Percentiles rank a stretch among this genome's conserved stretches.
phyloP scores from a whole-genome alignment of 768 basidiomycete species.

The Strobilomyces confusus region DNA sequence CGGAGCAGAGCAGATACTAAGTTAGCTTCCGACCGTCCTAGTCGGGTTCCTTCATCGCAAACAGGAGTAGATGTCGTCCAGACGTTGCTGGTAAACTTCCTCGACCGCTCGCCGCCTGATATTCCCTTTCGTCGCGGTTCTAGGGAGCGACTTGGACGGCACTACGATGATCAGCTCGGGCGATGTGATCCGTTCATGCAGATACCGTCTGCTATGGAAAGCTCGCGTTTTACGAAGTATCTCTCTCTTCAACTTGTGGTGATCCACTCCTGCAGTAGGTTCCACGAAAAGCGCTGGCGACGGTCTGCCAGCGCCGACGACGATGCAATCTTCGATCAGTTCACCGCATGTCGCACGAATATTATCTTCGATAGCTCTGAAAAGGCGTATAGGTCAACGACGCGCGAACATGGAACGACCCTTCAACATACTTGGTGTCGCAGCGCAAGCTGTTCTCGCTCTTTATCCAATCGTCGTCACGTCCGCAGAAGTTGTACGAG shows the following conservation, averaged over 20 bases:
- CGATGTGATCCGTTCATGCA: constrained; percentile 72
- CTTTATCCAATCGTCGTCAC: constrained; percentile 86
- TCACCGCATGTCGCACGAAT: constrained; percentile 59
- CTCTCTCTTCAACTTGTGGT: constrained; percentile 59
- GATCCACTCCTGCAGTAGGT: constrained; percentile 48
- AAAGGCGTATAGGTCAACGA: constrained; percentile 6
- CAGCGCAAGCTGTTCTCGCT: constrained; percentile 74
- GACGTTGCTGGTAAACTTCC: constrained; percentile 50
- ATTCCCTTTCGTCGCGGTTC: constrained; percentile 80
- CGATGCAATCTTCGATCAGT: constrained; percentile 63
- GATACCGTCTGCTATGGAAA: constrained; percentile 71
- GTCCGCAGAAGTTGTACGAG: constrained; percentile 60
- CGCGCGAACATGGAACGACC: not conserved
- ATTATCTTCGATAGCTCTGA: constrained; percentile 74
- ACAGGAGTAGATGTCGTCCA: constrained; percentile 55
- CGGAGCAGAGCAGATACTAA: constrained; percentile 12
- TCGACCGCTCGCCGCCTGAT: constrained; percentile 76
- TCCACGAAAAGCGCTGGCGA: constrained; percentile 77
- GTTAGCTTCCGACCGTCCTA: constrained; percentile 7
- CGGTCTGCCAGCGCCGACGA: constrained; percentile 72
- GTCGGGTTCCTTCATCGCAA: constrained; percentile 12
- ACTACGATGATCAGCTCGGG: constrained; percentile 67
- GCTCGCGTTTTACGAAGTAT: constrained; percentile 68
- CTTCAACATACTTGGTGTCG: constrained; percentile 56
- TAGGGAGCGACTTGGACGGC: constrained; percentile 59